Percentiles rank a stretch among this genome's conserved stretches.
These are phyloP conservation scores for Hypoxylon crocopeplum DNA, from an alignment of 495 filamentous ascomycete genomes.

Conservation along the genomic window DNA sequence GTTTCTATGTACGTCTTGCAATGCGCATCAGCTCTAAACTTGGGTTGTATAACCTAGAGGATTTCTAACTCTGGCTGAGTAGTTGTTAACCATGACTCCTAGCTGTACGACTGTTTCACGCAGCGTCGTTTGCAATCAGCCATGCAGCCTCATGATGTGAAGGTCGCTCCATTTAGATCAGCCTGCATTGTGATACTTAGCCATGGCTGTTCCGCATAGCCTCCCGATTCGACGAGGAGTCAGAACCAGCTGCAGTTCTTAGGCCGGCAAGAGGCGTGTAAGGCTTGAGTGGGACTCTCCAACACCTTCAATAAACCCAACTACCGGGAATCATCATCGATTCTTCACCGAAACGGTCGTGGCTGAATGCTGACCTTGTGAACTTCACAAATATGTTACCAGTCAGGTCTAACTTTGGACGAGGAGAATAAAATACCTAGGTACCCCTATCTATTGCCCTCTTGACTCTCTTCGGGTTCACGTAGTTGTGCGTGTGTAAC, in stretches of 20 bases:
- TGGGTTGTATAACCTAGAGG: too few species aligned
- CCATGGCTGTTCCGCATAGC: conserved; percentile 14
- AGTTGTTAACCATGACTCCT: neutral
- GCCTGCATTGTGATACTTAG: conserved; percentile 4
- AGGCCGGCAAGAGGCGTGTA: too few species aligned
- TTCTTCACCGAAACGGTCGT: neutral
- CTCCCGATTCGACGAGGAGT: neutral
- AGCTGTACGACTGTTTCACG: conserved; percentile 1
- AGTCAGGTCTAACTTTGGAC: conserved; percentile 1
- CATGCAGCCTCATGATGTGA: conserved; percentile 1
- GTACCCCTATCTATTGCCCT: neutral
- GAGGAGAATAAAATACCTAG: neutral
- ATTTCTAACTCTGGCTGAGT: too few species aligned
- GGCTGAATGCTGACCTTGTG: conserved; percentile 3
- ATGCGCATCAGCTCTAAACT: too few species aligned
- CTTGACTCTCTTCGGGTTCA: conserved; percentile 4
- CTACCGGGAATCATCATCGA: neutral
- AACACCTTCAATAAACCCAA: neutral
- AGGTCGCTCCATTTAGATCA: neutral
- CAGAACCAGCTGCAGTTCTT: neutral
- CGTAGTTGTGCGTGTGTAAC: conserved; percentile 1
- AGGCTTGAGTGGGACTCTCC: too few species aligned
- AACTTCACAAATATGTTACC: too few species aligned
- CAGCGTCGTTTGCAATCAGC: conserved; percentile 4
- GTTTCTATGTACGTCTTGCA: neutral